Evolutionary conservation across 768 basidiomycete genomes (phyloP).

Genomic region (Podaxis sp.): DNA sequence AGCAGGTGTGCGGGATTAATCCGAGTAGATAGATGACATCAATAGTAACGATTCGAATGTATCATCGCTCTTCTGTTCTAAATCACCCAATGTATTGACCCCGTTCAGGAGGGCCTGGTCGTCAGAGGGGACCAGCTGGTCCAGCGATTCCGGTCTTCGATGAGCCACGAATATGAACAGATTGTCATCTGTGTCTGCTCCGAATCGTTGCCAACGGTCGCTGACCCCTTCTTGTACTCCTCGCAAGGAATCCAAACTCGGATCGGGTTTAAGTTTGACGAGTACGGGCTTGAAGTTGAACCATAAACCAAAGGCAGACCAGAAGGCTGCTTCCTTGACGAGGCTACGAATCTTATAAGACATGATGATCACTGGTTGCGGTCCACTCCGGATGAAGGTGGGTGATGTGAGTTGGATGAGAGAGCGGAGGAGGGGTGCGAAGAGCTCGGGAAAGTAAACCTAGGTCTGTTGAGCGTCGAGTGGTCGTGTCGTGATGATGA

Average conservation of each 20-base stretch:
- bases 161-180: constrained; percentile 63
- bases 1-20: background rate
- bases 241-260: background rate
- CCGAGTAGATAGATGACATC: constrained; percentile 32
- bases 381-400: constrained; percentile 29
- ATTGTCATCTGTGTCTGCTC: constrained; percentile 37
- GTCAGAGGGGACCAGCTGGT: constrained; percentile 48
- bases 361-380: constrained; percentile 47
- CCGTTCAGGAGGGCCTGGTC: constrained; percentile 61
- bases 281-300: constrained; percentile 63
- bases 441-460: constrained; percentile 85
- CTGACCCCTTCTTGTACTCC: constrained; percentile 11
- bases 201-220: constrained; percentile 40
- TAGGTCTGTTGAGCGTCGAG: constrained; percentile 25
- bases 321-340: constrained; percentile 70
- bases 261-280: constrained; percentile 17
- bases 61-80: constrained; percentile 53
- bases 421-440: constrained; percentile 73
- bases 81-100: constrained; percentile 46
- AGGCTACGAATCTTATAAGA: constrained; percentile 79
- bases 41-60: constrained; percentile 68
- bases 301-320: constrained; percentile 80
- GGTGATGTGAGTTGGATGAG: constrained; percentile 70
- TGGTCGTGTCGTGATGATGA: background rate
- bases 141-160: constrained; percentile 55